Base-by-base conservation (phyloP, 1,284 basidiomycete species). In the Apiotrichum laibachii region DNA sequence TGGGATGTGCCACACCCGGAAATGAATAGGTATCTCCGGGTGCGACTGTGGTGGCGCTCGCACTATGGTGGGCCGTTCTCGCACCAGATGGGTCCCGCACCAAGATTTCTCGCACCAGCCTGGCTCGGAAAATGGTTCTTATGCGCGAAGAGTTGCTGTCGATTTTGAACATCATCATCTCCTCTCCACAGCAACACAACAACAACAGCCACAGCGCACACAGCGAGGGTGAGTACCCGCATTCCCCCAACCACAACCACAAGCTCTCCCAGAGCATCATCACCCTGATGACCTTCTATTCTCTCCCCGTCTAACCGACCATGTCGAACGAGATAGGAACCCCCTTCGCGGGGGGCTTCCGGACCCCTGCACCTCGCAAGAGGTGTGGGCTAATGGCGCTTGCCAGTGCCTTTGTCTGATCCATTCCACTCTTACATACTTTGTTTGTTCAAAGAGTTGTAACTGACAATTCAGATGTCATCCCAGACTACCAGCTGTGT, bases 291-390 rank as follows among this genome's bases (percentile, higher is more conserved):
- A 79, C 74, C 76, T 77, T 77, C 73, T 70, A 75, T 72, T 76
- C 77, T 79, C 77, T 77, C 77, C 77, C 77, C 77, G 77, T 79
- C 77, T 77, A 69, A 79, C 69, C 77, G 77, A 79, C 77, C 77
- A 79, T 79, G 77, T 70, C 75, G 77, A 79, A 77, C 65, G 76
- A 79, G 77, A 67, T 71, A 73, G 76, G 72, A 63, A 63, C 65
- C 69, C 72, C 74, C 76, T 77, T 77, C 76, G 76, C 76, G 69
- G 77, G 75, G 72, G 69, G 62, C 66, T 65, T 57, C 68, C 64
- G 72, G 72, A 73, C 57, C 72, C 74, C 67, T n/a, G 15, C 21
- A 15, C n/a, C 68, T 65, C 62, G 43, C 55, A 56, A 62, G 63
- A 54, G 65, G 67, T 37, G 62, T 70, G 72, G 69, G 72, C 73